Percentiles rank a stretch among this genome's conserved stretches.
Conservation (phyloP, 345 rosid genomes). For the Linum lewisii region DNA sequence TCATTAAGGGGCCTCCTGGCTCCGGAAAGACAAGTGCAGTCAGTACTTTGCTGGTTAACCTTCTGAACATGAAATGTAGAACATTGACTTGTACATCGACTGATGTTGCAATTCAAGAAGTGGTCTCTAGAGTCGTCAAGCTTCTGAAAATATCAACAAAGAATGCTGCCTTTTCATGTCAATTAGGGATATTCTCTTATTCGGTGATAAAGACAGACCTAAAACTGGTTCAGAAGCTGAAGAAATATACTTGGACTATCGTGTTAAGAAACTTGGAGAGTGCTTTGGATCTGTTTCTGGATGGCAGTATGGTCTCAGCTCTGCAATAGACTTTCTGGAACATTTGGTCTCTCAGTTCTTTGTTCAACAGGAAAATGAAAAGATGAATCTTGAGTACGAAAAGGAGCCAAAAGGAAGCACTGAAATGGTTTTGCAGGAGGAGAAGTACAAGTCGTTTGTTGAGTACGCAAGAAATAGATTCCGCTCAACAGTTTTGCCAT, state of each 20-base stretch:
- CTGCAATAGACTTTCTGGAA: neutral
- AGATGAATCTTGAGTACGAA: no score
- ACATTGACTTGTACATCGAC: constrained; percentile 40
- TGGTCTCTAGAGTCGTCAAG: constrained; percentile 15
- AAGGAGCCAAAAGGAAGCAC: no score
- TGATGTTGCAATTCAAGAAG: constrained; percentile 37
- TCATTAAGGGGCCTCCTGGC: constrained; percentile 55
- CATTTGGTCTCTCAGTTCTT: no score
- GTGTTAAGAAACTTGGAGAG: neutral
- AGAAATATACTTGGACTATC: neutral
- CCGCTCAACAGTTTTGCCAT: neutral
- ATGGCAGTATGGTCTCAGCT: neutral
- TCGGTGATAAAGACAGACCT: neutral
- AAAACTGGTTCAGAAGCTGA: neutral
- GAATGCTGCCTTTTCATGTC: no score
- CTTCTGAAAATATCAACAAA: neutral
- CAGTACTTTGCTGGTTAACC: constrained; percentile 20
- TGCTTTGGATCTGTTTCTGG: neutral
- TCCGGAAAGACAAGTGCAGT: constrained; percentile 46
- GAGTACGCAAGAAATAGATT: neutral
- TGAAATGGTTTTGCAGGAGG: no score
- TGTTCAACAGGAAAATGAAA: neutral
- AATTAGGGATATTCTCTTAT: neutral
- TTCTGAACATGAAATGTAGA: constrained; percentile 27
- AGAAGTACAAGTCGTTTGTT: neutral